Percentiles rank a stretch among this genome's conserved stretches.
phyloP scores from a whole-genome alignment of 2,329 filamentous ascomycete genomes.

The Fusarium multiceps region DNA sequence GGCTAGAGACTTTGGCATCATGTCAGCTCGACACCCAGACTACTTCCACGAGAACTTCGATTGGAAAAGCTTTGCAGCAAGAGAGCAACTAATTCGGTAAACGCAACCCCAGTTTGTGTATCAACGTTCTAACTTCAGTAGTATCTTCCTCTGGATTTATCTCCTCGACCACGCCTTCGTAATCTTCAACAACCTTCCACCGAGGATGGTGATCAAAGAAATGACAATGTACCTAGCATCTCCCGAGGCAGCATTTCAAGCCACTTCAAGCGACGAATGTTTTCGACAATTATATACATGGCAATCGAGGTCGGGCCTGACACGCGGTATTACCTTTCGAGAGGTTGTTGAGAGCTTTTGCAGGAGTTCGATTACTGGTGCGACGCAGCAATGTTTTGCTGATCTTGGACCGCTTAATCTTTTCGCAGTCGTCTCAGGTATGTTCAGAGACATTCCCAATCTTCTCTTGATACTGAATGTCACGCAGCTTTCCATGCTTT shows the following conservation, averaged over 20 bases:
- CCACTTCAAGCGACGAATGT: neutral
- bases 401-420: neutral
- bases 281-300: neutral
- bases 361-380: neutral
- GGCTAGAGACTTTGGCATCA: neutral
- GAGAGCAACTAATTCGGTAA: conserved; percentile 6
- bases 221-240: conserved; percentile 9
- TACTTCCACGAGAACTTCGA: neutral
- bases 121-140: too few species aligned
- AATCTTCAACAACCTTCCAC: neutral
- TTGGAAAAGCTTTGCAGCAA: neutral
- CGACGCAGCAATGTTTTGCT: neutral
- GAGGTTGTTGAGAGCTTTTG: neutral
- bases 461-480: too few species aligned
- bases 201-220: neutral
- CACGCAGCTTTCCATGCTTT: conserved; percentile 5
- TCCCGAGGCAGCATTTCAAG: neutral
- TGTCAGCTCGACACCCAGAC: neutral
- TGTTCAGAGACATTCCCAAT: too few species aligned
- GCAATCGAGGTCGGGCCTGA: neutral
- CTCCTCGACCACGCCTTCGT: neutral
- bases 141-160: neutral
- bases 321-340: neutral
- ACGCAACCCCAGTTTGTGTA: too few species aligned
- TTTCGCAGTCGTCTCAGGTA: neutral